These are phyloP conservation scores for Gryganskiella cystojenkinii DNA, from an alignment of 192 early-diverging fungal species.

Conservation along the genomic window DNA sequence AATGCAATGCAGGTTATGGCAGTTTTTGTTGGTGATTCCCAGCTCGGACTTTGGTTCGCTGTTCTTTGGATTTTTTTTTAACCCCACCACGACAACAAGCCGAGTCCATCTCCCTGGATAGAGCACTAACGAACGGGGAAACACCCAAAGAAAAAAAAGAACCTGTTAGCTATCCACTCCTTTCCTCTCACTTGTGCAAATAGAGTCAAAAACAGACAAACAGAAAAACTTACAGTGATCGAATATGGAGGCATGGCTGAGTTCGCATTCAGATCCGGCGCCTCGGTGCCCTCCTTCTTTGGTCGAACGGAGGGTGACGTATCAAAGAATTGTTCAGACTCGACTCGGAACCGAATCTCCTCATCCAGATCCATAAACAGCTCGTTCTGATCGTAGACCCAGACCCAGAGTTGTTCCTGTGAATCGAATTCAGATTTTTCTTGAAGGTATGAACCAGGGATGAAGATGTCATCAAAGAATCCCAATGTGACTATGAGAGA, in stretches of 20 bases:
- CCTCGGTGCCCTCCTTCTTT: conserved; percentile 55
- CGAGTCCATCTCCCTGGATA: no score
- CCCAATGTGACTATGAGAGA: conserved; percentile 73
- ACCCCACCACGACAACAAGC: no score
- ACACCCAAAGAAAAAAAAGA: no score
- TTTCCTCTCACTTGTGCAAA: no score
- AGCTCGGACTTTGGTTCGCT: no score
- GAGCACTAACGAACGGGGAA: no score
- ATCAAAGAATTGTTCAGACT: conserved; percentile 80
- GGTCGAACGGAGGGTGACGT: conserved; percentile 68
- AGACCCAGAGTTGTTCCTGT: conserved; percentile 86
- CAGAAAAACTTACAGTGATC: conserved; percentile 52
- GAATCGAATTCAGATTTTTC: conserved; percentile 71
- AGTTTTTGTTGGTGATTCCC: no score
- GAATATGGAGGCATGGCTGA: conserved; percentile 66
- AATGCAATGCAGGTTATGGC: no score
- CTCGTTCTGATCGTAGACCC: conserved; percentile 81
- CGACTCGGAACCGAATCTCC: conserved; percentile 79
- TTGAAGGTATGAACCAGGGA: conserved; percentile 76
- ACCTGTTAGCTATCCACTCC: no score
- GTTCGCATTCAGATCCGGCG: conserved; percentile 58
- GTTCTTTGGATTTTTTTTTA: no score
- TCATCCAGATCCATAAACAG: conserved; percentile 88
- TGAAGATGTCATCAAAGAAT: conserved; percentile 93
- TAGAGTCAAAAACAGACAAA: neutral